Evolutionary conservation across 768 basidiomycete species (phyloP).

Genomic region (Termitomyces sp.): DNA sequence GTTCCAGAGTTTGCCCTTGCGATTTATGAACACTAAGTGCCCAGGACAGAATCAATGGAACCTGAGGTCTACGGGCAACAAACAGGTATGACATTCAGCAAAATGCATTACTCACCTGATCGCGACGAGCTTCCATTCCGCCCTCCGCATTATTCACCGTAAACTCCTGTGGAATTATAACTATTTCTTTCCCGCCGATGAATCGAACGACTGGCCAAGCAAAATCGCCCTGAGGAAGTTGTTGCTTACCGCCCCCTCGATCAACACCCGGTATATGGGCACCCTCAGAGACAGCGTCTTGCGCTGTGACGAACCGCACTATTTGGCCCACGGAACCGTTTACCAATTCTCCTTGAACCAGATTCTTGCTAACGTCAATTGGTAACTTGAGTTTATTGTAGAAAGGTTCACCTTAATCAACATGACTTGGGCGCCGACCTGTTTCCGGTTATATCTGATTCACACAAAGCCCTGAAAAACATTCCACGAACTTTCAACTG

Average conservation of each 20-base stretch:
- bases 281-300: constrained; percentile 33
- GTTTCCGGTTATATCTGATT: neutral
- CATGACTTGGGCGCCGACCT: constrained; percentile 87
- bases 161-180: constrained; percentile 55
- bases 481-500: constrained; percentile 39
- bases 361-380: constrained; percentile 39
- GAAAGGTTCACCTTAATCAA: constrained; percentile 50
- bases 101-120: constrained; percentile 35
- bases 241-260: constrained; percentile 20
- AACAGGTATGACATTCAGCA: neutral
- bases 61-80: constrained; percentile 23
- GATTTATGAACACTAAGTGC: constrained; percentile 86
- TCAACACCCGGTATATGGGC: constrained; percentile 32
- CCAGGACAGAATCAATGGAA: constrained; percentile 83
- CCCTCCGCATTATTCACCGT: constrained; percentile 58
- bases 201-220: constrained; percentile 61
- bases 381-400: neutral
- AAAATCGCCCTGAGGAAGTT: constrained; percentile 9
- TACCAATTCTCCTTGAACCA: constrained; percentile 61
- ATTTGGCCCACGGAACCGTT: constrained; percentile 67
- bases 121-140: constrained; percentile 49
- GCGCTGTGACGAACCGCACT: constrained; percentile 34
- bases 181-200: constrained; percentile 35
- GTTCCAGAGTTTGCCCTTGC: constrained; percentile 83
- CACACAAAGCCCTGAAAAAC: neutral